phyloP scores from a whole-genome alignment of 2,329 filamentous ascomycete genomes.

The Claviceps pazoutovae region DNA sequence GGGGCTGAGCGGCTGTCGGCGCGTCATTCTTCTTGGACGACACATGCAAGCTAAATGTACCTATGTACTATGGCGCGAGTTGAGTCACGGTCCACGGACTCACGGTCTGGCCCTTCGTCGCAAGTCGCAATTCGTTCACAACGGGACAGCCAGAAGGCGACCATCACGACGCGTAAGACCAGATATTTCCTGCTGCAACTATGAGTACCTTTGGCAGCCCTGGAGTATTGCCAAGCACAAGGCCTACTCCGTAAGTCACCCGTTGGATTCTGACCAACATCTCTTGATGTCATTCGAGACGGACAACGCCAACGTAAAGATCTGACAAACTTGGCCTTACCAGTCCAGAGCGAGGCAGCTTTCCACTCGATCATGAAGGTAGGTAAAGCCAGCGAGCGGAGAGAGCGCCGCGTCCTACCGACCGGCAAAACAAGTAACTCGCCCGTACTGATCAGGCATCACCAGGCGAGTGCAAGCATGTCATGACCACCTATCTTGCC shows the following conservation, averaged over 20 bases:
- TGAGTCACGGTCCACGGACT: background rate
- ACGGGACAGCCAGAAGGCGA: background rate
- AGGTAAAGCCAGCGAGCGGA: slow-evolving; percentile 9
- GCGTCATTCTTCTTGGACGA: too few species aligned
- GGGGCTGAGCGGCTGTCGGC: background rate
- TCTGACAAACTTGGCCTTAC: slow-evolving; percentile 1
- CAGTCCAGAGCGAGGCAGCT: slow-evolving; percentile 82
- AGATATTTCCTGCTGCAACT: background rate
- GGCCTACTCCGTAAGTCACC: slow-evolving; percentile 53
- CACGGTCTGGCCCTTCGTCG: background rate
- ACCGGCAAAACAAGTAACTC: background rate
- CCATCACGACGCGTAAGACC: background rate
- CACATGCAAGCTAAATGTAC: background rate
- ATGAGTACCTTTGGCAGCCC: slow-evolving; percentile 59
- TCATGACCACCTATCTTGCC: slow-evolving; percentile 72
- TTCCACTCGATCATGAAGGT: slow-evolving; percentile 89
- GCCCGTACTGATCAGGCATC: background rate
- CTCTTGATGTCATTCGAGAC: too few species aligned
- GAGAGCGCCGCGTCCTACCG: background rate
- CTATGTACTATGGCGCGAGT: background rate
- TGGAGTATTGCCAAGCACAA: slow-evolving; percentile 49
- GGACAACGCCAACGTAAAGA: background rate
- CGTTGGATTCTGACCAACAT: too few species aligned
- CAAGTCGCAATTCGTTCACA: background rate
- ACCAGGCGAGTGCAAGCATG: slow-evolving; percentile 77